Evolutionary conservation across 164 flowering plant genomes (phyloP).

Genomic region (Kalanchoe fedtschenkoi): DNA sequence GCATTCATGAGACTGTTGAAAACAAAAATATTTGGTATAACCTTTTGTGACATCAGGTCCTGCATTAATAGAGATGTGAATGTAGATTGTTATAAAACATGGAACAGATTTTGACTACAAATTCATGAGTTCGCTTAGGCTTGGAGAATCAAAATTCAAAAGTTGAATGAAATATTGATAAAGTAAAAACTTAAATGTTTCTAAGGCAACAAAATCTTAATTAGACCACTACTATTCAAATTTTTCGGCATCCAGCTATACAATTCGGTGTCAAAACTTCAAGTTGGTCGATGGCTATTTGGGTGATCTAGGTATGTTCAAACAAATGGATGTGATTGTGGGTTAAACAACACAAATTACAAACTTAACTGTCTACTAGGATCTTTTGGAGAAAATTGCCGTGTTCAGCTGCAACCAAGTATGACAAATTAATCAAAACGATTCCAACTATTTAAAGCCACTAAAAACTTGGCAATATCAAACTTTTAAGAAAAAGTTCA

Average conservation of each 20-base stretch:
- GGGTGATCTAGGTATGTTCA: not conserved
- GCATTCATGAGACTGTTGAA: slow-evolving; percentile 94
- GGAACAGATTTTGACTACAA: not conserved
- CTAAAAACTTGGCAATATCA: not conserved
- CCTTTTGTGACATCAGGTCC: slow-evolving; percentile 53
- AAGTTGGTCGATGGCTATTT: not conserved
- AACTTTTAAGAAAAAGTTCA: no score
- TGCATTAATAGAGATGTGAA: slow-evolving; percentile 21
- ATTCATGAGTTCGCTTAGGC: not conserved
- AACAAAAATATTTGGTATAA: slow-evolving; percentile 61
- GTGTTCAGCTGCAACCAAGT: not conserved
- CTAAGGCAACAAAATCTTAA: no score
- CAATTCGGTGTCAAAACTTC: not conserved
- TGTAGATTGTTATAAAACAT: not conserved
- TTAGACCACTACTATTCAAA: no score
- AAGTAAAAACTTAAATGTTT: not conserved
- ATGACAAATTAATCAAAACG: not conserved
- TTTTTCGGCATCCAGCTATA: no score
- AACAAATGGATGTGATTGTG: not conserved
- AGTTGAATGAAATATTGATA: not conserved
- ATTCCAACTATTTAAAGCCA: not conserved
- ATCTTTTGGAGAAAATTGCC: not conserved
- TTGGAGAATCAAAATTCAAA: no score
- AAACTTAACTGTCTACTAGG: not conserved
- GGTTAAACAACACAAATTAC: not conserved